These are phyloP conservation scores for Cryptosporidium canis DNA, from an alignment of 169 alveolate genomes.

Conservation along the genomic window DNA sequence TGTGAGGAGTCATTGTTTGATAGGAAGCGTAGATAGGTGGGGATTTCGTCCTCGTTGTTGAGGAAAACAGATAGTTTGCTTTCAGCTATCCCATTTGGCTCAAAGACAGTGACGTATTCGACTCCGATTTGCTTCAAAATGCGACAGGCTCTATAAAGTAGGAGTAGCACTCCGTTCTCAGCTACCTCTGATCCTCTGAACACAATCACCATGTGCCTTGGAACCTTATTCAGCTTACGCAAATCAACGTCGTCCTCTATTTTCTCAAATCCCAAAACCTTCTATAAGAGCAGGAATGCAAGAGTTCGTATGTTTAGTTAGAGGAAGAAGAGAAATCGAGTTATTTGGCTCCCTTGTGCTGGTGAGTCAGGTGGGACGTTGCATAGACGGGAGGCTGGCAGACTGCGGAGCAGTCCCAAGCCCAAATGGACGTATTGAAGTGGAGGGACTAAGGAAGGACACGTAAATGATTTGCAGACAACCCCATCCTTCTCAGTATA, in stretches of 20 bases:
- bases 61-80: not conserved
- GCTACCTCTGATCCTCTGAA: slow-evolving; percentile 51
- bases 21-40: slow-evolving; percentile 21
- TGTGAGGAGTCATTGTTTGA: slow-evolving; percentile 38
- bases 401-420: no score
- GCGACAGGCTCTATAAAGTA: slow-evolving; percentile 15
- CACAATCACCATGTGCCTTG: slow-evolving; percentile 56
- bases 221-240: slow-evolving; percentile 34
- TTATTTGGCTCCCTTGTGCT: no score
- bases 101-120: slow-evolving; percentile 64
- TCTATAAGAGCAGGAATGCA: no score
- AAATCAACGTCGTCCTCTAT: not conserved
- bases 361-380: no score
- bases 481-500: no score
- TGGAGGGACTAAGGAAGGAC: no score
- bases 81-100: slow-evolving; percentile 56
- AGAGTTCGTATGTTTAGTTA: no score
- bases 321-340: no score
- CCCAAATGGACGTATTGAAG: no score
- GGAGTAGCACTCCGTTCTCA: slow-evolving; percentile 52
- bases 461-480: no score
- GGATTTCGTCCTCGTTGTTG: slow-evolving; percentile 25
- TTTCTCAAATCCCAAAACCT: slow-evolving; percentile 1
- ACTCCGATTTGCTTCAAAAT: slow-evolving; percentile 9
- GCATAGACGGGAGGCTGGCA: no score